Percentiles rank a stretch among this genome's conserved stretches.
These are phyloP conservation scores for Saturnispora silvae DNA, from an alignment of 805 yeast genomes.

Conservation along the genomic window DNA sequence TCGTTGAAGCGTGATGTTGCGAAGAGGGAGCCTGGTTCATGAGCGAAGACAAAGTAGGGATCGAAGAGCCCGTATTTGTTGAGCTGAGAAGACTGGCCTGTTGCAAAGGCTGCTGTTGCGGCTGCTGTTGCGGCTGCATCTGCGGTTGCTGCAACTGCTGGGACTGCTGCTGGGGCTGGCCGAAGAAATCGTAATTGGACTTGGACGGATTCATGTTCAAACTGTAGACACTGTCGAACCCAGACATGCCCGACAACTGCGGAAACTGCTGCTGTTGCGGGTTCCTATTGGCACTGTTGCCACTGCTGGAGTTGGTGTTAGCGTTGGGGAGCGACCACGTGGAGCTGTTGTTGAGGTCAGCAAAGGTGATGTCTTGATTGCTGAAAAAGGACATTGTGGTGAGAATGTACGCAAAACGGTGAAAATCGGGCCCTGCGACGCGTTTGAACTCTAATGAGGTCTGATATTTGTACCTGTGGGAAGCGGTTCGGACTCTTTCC, in stretches of 20 bases:
- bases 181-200: background rate
- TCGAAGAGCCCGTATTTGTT: constrained; percentile 7
- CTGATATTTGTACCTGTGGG: no score
- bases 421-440: no score
- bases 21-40: constrained; percentile 4
- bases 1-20: background rate
- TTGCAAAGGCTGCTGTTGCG: background rate
- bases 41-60: constrained; percentile 4
- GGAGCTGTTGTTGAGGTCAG: background rate
- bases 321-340: no score
- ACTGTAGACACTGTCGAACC: background rate
- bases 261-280: background rate
- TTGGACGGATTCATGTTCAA: background rate
- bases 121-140: no score
- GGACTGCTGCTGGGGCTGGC: background rate
- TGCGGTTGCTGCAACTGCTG: no score
- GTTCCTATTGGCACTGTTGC: background rate
- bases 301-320: no score
- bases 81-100: constrained; percentile 1
- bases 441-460: no score
- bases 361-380: background rate
- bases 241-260: background rate
- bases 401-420: no score
- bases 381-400: background rate
- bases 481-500: no score